These are phyloP conservation scores for Galeopsis tetrahit DNA, from an alignment of 257 asterid species.

Conservation along the genomic window DNA sequence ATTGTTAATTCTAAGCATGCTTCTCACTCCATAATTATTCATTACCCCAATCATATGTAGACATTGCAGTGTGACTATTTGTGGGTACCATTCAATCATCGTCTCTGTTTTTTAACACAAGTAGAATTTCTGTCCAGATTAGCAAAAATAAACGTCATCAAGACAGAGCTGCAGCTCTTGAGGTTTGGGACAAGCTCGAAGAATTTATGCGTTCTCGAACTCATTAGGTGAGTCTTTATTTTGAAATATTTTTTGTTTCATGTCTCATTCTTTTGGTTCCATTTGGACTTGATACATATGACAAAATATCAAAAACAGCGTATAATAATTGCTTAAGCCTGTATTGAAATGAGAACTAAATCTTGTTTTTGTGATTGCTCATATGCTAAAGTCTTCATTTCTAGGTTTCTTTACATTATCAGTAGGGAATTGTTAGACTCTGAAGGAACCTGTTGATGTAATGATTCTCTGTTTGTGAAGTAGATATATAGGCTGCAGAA, in stretches of 20 bases:
- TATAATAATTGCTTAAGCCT: not conserved
- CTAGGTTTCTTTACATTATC: not conserved
- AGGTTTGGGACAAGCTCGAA: slow-evolving; percentile 99
- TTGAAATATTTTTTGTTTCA: slow-evolving; percentile 11
- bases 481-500: slow-evolving; percentile 18
- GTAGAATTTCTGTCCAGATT: slow-evolving; percentile 57
- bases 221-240: slow-evolving; percentile 54
- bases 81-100: not conserved
- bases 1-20: slow-evolving; percentile 19
- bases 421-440: not conserved
- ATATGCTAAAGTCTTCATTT: not conserved
- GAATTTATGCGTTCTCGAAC: slow-evolving; percentile 97
- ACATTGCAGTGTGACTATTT: not conserved
- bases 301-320: not conserved
- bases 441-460: not conserved
- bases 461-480: not conserved
- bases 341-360: slow-evolving; percentile 1
- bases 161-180: slow-evolving; percentile 98
- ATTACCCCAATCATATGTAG: slow-evolving; percentile 10
- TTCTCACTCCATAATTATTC: not conserved
- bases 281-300: slow-evolving; percentile 3
- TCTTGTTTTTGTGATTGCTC: slow-evolving; percentile 8
- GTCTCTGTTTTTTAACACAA: slow-evolving; percentile 29
- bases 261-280: slow-evolving; percentile 10
- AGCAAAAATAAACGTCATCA: slow-evolving; percentile 98